A percentile compares a stretch with the other conserved stretches of the same genome.
Evolutionary conservation across 2,329 filamentous ascomycete species (phyloP).

Genomic region (Phaeosphaeriaceae sp.): DNA sequence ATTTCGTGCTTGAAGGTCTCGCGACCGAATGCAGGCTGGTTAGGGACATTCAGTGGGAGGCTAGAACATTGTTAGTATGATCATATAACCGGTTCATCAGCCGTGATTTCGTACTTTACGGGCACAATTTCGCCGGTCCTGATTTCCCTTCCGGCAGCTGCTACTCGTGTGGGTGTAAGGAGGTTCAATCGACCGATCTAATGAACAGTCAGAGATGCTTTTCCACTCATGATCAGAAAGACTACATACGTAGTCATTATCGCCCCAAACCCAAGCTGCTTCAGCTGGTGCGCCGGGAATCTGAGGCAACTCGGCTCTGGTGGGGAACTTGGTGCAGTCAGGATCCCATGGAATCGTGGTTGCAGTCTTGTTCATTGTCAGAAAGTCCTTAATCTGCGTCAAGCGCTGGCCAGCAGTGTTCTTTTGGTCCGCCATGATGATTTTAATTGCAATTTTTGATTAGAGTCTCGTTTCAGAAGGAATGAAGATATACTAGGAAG

Average conservation of each 20-base stretch:
- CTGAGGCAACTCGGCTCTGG: slow-evolving; percentile 59
- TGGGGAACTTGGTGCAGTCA: slow-evolving; percentile 60
- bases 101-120: slow-evolving; percentile 52
- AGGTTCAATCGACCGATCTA: slow-evolving; percentile 62
- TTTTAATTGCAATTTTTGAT: background rate
- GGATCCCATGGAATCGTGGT: slow-evolving; percentile 63
- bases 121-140: slow-evolving; percentile 63
- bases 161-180: slow-evolving; percentile 62
- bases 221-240: background rate
- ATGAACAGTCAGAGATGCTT: slow-evolving; percentile 7
- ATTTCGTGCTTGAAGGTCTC: slow-evolving; percentile 63
- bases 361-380: slow-evolving; percentile 55
- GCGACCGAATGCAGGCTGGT: slow-evolving; percentile 61
- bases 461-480: background rate
- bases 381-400: slow-evolving; percentile 54
- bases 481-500: background rate
- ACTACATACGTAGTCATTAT: slow-evolving; percentile 57
- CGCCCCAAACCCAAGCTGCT: slow-evolving; percentile 68
- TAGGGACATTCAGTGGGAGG: slow-evolving; percentile 61
- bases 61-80: slow-evolving; percentile 32
- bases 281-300: slow-evolving; percentile 61
- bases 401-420: slow-evolving; percentile 45
- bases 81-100: background rate
- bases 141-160: slow-evolving; percentile 61
- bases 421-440: slow-evolving; percentile 44